A percentile compares a stretch with the other conserved stretches of the same genome.
Conservation (phyloP, 768 basidiomycete species). For the Mrakia frigida region DNA sequence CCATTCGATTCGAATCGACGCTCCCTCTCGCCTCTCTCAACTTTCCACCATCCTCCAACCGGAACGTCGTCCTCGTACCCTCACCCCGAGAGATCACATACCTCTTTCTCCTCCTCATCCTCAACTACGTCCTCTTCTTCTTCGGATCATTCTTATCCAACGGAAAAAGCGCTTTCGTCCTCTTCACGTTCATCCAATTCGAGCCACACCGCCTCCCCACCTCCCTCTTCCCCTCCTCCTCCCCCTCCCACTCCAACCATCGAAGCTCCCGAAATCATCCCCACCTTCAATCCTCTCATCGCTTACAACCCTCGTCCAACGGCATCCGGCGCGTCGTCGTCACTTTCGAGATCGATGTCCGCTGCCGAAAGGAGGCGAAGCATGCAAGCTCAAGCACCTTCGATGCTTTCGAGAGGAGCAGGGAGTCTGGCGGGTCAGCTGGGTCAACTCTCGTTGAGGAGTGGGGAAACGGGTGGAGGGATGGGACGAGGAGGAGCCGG, state of each 20-base stretch:
- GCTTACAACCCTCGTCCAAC: background rate
- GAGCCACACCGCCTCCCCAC: background rate
- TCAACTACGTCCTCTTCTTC: background rate
- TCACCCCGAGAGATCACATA: background rate
- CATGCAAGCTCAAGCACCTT: background rate
- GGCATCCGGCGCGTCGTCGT: background rate
- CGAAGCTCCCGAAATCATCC: background rate
- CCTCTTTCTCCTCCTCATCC: background rate
- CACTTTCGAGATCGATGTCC: background rate
- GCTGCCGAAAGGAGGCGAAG: background rate
- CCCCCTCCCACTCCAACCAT: background rate
- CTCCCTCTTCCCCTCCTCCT: background rate
- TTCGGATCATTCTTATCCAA: background rate
- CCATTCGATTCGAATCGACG: background rate
- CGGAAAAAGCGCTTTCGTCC: background rate
- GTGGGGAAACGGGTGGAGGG: too few species aligned
- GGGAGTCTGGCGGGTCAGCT: too few species aligned
- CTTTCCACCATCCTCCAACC: background rate
- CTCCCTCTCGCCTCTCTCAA: background rate
- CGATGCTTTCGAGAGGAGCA: background rate
- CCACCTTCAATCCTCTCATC: background rate
- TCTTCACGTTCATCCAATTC: too few species aligned
- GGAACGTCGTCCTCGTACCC: background rate
- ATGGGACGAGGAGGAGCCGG: too few species aligned
- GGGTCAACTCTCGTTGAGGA: too few species aligned